Evolutionary conservation across 495 filamentous ascomycete genomes (phyloP).

Genomic region (Daldinia grandis): DNA sequence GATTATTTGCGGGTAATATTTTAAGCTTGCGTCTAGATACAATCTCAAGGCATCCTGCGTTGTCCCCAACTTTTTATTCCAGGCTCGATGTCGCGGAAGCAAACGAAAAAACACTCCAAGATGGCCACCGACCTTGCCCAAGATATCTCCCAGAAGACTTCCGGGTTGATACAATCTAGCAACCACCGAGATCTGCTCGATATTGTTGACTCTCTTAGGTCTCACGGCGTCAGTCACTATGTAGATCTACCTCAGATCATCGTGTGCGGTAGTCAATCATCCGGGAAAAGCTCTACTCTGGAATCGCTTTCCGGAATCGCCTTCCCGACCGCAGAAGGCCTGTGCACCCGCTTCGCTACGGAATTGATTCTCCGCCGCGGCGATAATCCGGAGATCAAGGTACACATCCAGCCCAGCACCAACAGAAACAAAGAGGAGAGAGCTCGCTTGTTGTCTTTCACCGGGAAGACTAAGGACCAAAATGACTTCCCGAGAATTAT

Average conservation of each 20-base stretch:
- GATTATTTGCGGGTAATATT: too few species aligned
- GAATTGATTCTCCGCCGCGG: conserved; percentile 64
- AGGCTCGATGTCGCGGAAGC: conserved; percentile 21
- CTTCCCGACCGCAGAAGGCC: conserved; percentile 62
- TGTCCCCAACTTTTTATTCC: neutral
- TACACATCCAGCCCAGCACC: conserved; percentile 51
- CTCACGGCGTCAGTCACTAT: conserved; percentile 64
- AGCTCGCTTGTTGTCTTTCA: conserved; percentile 45
- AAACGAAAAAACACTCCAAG: conserved; percentile 7
- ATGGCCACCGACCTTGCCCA: conserved; percentile 30
- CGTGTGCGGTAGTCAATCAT: conserved; percentile 70
- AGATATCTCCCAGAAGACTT: conserved; percentile 33
- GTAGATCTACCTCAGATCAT: conserved; percentile 70
- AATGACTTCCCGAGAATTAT: conserved; percentile 52
- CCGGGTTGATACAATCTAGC: conserved; percentile 31
- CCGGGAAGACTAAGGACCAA: conserved; percentile 43
- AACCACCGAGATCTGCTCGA: conserved; percentile 55
- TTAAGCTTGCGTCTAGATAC: neutral
- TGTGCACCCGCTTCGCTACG: conserved; percentile 67
- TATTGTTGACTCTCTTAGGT: conserved; percentile 64
- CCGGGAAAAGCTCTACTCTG: conserved; percentile 71
- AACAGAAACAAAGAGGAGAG: conserved; percentile 45
- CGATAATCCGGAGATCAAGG: conserved; percentile 40
- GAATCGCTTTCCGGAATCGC: conserved; percentile 71
- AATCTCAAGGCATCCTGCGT: neutral